Percentiles rank a stretch among this genome's conserved stretches.
Conservation (phyloP, 306 rosid species). For the Oemleria cerasiformis region DNA sequence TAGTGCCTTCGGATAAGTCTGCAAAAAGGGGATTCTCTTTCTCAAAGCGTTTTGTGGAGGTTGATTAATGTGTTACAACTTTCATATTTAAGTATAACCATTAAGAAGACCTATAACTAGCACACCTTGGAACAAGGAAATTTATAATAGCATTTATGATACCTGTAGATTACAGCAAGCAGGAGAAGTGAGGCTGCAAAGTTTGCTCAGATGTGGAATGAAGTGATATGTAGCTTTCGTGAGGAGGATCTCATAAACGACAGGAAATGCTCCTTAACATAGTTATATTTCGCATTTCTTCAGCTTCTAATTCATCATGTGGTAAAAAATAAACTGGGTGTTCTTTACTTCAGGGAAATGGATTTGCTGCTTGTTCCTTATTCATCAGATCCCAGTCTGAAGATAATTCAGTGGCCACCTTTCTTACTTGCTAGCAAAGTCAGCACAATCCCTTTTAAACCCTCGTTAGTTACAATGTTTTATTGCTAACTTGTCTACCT, state of each 20-base stretch:
- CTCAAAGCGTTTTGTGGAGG: conserved; percentile 86
- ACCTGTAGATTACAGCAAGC: conserved; percentile 66
- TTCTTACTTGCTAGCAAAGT: conserved; percentile 99
- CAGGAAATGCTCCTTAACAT: conserved; percentile 55
- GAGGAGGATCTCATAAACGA: conserved; percentile 93
- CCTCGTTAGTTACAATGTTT: conserved; percentile 24
- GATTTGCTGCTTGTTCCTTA: conserved; percentile 92
- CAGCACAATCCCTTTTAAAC: conserved; percentile 23
- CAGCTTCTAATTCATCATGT: conserved; percentile 18
- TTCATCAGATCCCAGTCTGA: conserved; percentile 82
- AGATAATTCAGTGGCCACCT: conserved; percentile 97
- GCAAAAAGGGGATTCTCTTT: conserved; percentile 67
- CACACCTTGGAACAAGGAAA: conserved; percentile 13
- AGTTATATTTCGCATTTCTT: conserved; percentile 29
- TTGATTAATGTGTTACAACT: conserved; percentile 29
- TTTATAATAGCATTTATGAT: conserved; percentile 25
- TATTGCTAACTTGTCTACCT: conserved; percentile 34
- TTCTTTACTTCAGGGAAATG: conserved; percentile 80
- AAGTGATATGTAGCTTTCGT: conserved; percentile 93
- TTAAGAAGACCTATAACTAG: conserved; percentile 3
- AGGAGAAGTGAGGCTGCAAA: conserved; percentile 98
- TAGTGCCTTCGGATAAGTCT: conserved; percentile 89
- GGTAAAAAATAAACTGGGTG: conserved; percentile 30
- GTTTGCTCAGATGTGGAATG: conserved; percentile 96
- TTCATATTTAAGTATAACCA: background rate